Evolutionary conservation across 495 filamentous ascomycete species (phyloP).

Genomic region (Alectoria sarmentosa): DNA sequence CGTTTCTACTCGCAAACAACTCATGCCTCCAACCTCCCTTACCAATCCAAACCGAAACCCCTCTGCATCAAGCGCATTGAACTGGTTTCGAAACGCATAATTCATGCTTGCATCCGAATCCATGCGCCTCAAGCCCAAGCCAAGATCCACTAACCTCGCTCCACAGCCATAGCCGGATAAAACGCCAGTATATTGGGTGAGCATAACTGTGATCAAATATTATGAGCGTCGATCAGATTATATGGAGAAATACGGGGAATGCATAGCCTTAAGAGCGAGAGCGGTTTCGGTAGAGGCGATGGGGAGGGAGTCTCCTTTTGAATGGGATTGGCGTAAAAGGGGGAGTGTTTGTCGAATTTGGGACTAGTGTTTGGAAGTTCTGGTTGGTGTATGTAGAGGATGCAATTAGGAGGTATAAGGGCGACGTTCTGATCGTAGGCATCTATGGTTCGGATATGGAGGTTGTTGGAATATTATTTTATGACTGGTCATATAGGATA

Average conservation of each 20-base stretch:
- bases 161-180: not conserved
- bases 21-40: not conserved
- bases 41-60: not conserved
- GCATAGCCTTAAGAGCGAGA: not conserved
- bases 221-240: not conserved
- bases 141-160: not conserved
- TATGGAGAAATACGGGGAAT: not conserved
- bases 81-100: not conserved
- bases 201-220: not conserved
- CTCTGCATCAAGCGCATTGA: not conserved
- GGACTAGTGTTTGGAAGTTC: not conserved
- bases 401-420: not conserved
- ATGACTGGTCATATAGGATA: not conserved
- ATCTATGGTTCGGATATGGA: not conserved
- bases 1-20: too few relatives aligned
- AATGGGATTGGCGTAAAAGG: not conserved
- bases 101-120: not conserved
- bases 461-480: not conserved
- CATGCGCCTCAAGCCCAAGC: not conserved
- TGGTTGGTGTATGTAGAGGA: not conserved
- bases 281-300: not conserved
- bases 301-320: not conserved
- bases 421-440: not conserved
- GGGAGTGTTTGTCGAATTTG: not conserved
- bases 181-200: not conserved